Conservation (phyloP, 495 filamentous ascomycete genomes). For the Tuber indicum region DNA sequence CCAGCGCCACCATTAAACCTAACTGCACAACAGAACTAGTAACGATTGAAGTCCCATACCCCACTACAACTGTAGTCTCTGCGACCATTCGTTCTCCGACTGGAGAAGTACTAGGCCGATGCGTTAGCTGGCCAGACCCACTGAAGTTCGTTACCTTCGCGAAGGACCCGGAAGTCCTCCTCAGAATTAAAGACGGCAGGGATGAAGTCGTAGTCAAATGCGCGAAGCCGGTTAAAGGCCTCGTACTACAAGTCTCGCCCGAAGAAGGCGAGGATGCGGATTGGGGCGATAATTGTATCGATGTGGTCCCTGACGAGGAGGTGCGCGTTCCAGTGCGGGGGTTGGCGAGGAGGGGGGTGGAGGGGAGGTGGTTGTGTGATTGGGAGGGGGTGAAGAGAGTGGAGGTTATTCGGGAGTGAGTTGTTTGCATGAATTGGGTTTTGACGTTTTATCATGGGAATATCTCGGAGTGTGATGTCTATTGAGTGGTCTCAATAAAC, state of each 20-base stretch:
- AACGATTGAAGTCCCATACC: conserved; percentile 42
- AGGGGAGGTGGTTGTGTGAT: conserved; percentile 18
- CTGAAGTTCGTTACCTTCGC: conserved; percentile 72
- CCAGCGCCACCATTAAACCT: conserved; percentile 49
- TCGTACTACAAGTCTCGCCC: conserved; percentile 48
- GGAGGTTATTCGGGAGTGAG: conserved; percentile 14
- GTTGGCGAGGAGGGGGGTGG: conserved; percentile 40
- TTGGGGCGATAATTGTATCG: conserved; percentile 56
- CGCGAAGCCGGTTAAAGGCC: conserved; percentile 56
- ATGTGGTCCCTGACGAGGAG: conserved; percentile 55
- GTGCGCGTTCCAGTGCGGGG: conserved; percentile 50
- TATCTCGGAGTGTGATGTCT: not conserved
- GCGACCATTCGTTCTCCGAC: conserved; percentile 47
- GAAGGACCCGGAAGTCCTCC: conserved; percentile 18
- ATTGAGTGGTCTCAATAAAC: not conserved
- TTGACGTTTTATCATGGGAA: not conserved
- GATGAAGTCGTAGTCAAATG: conserved; percentile 46
- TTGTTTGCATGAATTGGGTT: not conserved
- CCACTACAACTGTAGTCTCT: conserved; percentile 50
- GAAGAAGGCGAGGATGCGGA: conserved; percentile 44
- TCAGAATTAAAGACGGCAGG: not conserved
- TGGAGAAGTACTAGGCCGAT: conserved; percentile 59
- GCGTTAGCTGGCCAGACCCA: conserved; percentile 88
- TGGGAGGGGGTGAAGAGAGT: conserved; percentile 29
- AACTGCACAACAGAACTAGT: conserved; percentile 64